Evolutionary conservation across 2,329 filamentous ascomycete genomes (phyloP), one percentile per base, ranked within the genome.

Genomic region (Fusarium solani-melongenae): DNA sequence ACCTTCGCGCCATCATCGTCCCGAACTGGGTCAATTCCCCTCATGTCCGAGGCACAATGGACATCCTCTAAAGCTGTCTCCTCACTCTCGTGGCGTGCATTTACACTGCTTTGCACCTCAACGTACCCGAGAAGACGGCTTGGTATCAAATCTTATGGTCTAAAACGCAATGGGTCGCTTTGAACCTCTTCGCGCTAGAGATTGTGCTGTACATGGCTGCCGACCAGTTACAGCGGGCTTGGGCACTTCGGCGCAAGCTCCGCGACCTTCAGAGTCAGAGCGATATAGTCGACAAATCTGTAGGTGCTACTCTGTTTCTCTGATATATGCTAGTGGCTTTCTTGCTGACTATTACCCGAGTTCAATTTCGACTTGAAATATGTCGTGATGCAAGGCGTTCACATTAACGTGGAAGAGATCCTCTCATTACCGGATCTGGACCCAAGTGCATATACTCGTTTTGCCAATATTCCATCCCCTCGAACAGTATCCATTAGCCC

Each of bases 61-160:
- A 60, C n/a, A 79, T 84, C 24, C 62, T 84, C 6, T 78, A 77
- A 66, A 80, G 77, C 12, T 84, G 82, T 59, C 53, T 81, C 5
- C 49, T 82, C 5, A 82, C 82, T 3, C 70, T 84, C 0, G 63
- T 78, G 4, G 73, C 82, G 1, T 84, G 81, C 69, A 79, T 82
- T 7, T 84, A 80, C 70, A 78, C 80, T 6, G 81, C 81, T 1
- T 56, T 84, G 5, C 82, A 84, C 64, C 72, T 83, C 6, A 83
- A 84, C 44, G 75, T 85, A 22, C 80, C 80, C 2, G 10, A 51
- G 53, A 46, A 61, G 44, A 63, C 57, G 1, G 24, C 62, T 15
- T 63, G 60, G 64, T 46, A 74, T 27, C 31, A 60, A n/a, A 15
- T 66, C 12, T 7, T 73, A 3, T 27, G 49, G 10, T 67, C 68